Percentiles rank a stretch among this genome's conserved stretches.
phyloP scores from a whole-genome alignment of 1,284 basidiomycete species.

The Ustilago trichophora region DNA sequence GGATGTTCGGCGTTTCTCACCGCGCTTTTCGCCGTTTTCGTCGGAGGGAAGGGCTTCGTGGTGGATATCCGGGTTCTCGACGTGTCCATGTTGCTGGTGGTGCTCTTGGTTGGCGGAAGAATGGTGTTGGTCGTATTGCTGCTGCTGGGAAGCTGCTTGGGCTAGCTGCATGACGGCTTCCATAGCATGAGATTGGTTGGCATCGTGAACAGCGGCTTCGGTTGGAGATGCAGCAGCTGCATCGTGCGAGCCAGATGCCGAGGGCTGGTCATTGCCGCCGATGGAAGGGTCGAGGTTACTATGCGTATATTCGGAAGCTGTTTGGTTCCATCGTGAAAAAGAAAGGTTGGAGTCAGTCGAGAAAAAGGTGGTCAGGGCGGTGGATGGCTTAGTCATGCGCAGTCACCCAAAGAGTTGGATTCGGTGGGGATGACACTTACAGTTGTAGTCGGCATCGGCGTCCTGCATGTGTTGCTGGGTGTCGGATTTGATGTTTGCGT shows the following conservation, averaged over 20 bases:
- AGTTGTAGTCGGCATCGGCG: slow-evolving; percentile 23
- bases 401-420: slow-evolving; percentile 4
- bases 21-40: slow-evolving; percentile 11
- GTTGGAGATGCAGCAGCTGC: background rate
- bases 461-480: slow-evolving; percentile 21
- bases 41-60: slow-evolving; percentile 20
- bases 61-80: slow-evolving; percentile 17
- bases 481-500: slow-evolving; percentile 3
- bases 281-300: slow-evolving; percentile 33
- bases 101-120: background rate
- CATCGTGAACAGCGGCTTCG: slow-evolving; percentile 4
- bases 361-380: too few relatives aligned
- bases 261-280: too few relatives aligned
- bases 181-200: slow-evolving; percentile 22
- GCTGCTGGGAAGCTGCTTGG: slow-evolving; percentile 45
- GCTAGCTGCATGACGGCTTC: slow-evolving; percentile 48
- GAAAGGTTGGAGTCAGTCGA: too few relatives aligned
- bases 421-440: slow-evolving; percentile 5
- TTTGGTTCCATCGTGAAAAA: too few relatives aligned
- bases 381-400: slow-evolving; percentile 34
- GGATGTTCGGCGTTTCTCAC: slow-evolving; percentile 23
- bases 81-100: slow-evolving; percentile 28
- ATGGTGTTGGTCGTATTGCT: slow-evolving; percentile 24
- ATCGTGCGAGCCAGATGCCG: too few relatives aligned
- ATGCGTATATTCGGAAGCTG: slow-evolving; percentile 44